Percentiles rank a stretch among this genome's conserved stretches.
phyloP scores from a whole-genome alignment of 257 asterid species.

The Perilla frutescens region DNA sequence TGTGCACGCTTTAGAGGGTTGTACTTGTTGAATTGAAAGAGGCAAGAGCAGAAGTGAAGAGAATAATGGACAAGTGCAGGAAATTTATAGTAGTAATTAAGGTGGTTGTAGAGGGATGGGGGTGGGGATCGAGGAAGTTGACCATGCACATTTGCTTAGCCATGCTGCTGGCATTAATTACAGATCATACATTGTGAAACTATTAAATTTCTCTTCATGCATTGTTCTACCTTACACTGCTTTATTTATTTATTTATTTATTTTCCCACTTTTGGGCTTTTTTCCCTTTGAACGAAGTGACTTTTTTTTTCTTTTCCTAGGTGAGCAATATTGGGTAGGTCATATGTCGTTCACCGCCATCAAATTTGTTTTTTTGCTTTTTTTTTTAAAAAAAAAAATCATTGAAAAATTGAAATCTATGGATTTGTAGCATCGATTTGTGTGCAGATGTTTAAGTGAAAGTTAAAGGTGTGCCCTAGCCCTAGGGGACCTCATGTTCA shows the following conservation, averaged over 20 bases:
- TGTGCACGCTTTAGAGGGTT: constrained; percentile 22
- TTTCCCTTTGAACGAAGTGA: constrained; percentile 16
- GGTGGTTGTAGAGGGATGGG: constrained; percentile 28
- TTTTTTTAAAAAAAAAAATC: neutral
- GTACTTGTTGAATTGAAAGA: neutral
- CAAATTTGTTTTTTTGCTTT: neutral
- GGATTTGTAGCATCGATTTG: constrained; percentile 28
- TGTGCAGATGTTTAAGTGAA: constrained; percentile 33
- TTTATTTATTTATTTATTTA: too few species aligned
- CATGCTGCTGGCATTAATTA: constrained; percentile 65
- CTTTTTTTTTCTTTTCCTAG: constrained; percentile 36
- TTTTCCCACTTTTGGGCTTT: neutral
- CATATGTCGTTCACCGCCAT: constrained; percentile 57
- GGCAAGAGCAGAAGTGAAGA: constrained; percentile 30
- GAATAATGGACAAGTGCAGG: constrained; percentile 37
- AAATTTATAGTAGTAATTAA: constrained; percentile 59
- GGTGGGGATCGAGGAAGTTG: constrained; percentile 50
- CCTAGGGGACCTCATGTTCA: constrained; percentile 22
- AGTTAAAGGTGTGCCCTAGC: neutral
- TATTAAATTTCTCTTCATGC: constrained; percentile 2
- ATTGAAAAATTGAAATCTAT: neutral
- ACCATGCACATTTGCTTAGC: constrained; percentile 58
- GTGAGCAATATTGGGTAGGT: constrained; percentile 61
- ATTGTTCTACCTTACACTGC: neutral
- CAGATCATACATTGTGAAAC: constrained; percentile 33